These are phyloP conservation scores for Penicillium samsonianum DNA, from an alignment of 495 filamentous ascomycete genomes.

Conservation along the genomic window DNA sequence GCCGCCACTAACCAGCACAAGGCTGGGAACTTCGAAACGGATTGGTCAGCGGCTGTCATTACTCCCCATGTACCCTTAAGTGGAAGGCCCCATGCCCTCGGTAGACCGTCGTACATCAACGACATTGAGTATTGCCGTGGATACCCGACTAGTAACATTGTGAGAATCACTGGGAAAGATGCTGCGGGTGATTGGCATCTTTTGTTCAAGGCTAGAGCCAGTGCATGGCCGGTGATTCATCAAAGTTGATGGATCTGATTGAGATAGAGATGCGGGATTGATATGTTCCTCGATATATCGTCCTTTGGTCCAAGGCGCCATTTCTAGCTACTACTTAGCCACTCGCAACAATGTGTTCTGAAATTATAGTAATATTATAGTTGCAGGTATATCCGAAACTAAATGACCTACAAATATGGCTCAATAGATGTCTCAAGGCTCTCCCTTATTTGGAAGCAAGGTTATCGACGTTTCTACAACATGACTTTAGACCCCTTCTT, in stretches of 20 bases:
- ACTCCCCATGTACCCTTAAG: neutral
- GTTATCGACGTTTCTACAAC: too few species aligned
- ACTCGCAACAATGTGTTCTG: too few species aligned
- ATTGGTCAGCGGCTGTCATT: constrained; percentile 20
- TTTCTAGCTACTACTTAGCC: too few species aligned
- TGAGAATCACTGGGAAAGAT: constrained; percentile 45
- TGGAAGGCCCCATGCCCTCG: constrained; percentile 1
- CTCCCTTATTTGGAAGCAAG: too few species aligned
- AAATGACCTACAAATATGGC: too few species aligned
- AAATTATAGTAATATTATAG: too few species aligned
- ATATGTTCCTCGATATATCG: neutral
- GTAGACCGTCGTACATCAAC: constrained; percentile 4
- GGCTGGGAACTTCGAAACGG: constrained; percentile 15
- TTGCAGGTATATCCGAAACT: too few species aligned
- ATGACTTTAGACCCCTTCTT: too few species aligned
- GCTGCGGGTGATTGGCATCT: constrained; percentile 48
- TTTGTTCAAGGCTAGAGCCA: constrained; percentile 6
- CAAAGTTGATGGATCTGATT: neutral
- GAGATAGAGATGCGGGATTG: neutral
- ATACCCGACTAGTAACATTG: constrained; percentile 26
- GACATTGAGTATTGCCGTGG: constrained; percentile 33
- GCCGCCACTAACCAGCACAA: constrained; percentile 16
- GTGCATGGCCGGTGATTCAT: constrained; percentile 7
- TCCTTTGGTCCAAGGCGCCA: too few species aligned
- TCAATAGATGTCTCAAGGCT: too few species aligned